Evolutionary conservation across 139 green algal genomes (phyloP).

Genomic region (Klebsormidium nitens): DNA sequence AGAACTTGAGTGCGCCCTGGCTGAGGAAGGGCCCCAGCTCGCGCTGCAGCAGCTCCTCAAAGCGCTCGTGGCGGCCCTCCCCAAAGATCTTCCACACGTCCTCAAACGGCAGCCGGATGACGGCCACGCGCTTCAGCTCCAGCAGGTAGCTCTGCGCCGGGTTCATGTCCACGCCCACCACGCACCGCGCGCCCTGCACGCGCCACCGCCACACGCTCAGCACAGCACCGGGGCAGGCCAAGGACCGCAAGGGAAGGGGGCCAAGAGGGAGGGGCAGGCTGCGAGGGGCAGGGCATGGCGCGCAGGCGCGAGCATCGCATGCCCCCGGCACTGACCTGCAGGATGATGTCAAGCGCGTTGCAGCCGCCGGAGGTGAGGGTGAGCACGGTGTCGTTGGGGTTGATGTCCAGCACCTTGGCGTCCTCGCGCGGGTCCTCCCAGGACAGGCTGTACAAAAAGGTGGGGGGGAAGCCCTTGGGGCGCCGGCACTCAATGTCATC

Average conservation of each 20-base stretch:
- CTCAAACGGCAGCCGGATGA: slow-evolving; percentile 73
- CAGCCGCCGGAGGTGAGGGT: slow-evolving; percentile 96
- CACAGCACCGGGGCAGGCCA: neutral
- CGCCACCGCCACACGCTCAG: neutral
- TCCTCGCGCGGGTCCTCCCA: slow-evolving; percentile 96
- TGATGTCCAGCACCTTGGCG: slow-evolving; percentile 70
- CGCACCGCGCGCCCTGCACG: slow-evolving; percentile 49
- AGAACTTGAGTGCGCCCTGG: slow-evolving; percentile 82
- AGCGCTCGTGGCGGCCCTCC: slow-evolving; percentile 67
- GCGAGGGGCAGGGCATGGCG: no score
- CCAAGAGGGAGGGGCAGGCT: no score
- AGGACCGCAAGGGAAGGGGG: neutral
- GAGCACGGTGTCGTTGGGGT: slow-evolving; percentile 72
- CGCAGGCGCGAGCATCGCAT: neutral
- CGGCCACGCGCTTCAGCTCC: slow-evolving; percentile 79
- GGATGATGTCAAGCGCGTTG: slow-evolving; percentile 91
- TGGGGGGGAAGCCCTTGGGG: slow-evolving; percentile 75
- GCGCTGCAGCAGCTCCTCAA: slow-evolving; percentile 74
- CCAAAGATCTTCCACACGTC: slow-evolving; percentile 88
- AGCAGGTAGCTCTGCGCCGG: slow-evolving; percentile 87
- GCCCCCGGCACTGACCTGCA: slow-evolving; percentile 44
- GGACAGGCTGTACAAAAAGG: slow-evolving; percentile 96
- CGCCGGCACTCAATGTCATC: slow-evolving; percentile 37
- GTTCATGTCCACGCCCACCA: slow-evolving; percentile 97
- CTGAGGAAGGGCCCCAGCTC: slow-evolving; percentile 86